Base-by-base conservation (phyloP, 2,329 filamentous ascomycete species). In the Aspergillus versicolor region DNA sequence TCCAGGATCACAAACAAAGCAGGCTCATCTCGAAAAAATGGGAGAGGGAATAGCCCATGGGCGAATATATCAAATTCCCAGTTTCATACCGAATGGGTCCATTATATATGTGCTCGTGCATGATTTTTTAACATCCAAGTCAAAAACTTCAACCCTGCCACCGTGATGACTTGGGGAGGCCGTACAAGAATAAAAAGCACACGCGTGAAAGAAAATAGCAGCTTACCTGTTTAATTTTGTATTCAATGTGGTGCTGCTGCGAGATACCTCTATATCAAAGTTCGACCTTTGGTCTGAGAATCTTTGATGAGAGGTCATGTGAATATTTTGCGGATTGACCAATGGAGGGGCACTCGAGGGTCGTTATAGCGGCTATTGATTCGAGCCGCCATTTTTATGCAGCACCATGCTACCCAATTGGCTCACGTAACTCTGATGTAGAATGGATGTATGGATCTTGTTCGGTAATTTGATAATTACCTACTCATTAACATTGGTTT, bases 231-330 rank as follows among this genome's bases (percentile, higher is more conserved):
- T 15, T 47, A 11, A n/a, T 30, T 32, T 2, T 0, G 19, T 27
- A 45, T 32, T 30, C 5, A 37, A 17, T 5, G 15, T n/a, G 24
- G 34, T 40, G 34, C 24, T 32, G 43, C 17, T 24, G 32, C 24
- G 34, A 22, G 24, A 21, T 41, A 13, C 5, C 22, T 19, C 32
- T 46, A 47, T 41, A 47, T 41, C 51, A 54, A 32, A 24, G 30
- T 47, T 54, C 21, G 43, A 46, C 17, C 22, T 11, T 52, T 19
- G 32, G 24, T 19, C 8, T 11, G 42, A 42, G 43, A 54, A 46
- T 30, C 43, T 54, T 52, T 47, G 41, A 21, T 37, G 41, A 30
- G 24, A 13, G 15, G 38, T 52, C 50, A 52, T 52, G 50, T 47
- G 51, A 54, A 38, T 15, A 12, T 47, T 13, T 5, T 21, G 22